Percentiles rank a stretch among this genome's conserved stretches.
Evolutionary conservation across 2,329 filamentous ascomycete species (phyloP).

Genomic region (Pyrenophora seminiperda): DNA sequence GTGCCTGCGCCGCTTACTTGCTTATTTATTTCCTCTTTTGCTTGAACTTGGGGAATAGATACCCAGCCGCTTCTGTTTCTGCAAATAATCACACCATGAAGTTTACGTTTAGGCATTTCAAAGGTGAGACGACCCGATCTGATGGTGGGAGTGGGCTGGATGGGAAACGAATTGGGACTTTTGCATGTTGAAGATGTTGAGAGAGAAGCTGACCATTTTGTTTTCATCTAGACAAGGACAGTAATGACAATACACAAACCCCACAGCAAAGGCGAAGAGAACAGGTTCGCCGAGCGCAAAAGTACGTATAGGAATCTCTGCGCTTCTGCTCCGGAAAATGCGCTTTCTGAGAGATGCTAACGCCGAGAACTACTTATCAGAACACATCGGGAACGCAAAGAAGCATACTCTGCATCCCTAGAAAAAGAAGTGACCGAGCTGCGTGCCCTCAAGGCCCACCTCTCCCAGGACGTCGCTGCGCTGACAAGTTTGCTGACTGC

Average conservation of each 20-base stretch:
- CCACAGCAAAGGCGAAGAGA: conserved; percentile 37
- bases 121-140: background rate
- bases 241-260: conserved; percentile 4
- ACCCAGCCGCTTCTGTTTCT: too few species aligned
- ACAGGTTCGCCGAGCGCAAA: conserved; percentile 47
- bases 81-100: background rate
- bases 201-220: too few species aligned
- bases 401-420: conserved; percentile 38
- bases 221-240: background rate
- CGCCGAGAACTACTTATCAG: conserved; percentile 8
- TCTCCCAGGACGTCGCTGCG: conserved; percentile 30
- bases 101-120: too few species aligned
- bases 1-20: too few species aligned
- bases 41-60: too few species aligned
- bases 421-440: conserved; percentile 37
- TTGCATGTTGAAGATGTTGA: background rate
- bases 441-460: conserved; percentile 38
- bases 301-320: conserved; percentile 11
- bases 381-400: conserved; percentile 43
- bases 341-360: too few species aligned
- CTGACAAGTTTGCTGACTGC: conserved; percentile 27
- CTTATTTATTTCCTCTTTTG: too few species aligned
- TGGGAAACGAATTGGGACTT: too few species aligned
- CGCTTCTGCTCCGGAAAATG: too few species aligned
- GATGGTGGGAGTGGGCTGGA: too few species aligned